Conservation (phyloP, 495 filamentous ascomycete genomes). For the Penicillium lividum region DNA sequence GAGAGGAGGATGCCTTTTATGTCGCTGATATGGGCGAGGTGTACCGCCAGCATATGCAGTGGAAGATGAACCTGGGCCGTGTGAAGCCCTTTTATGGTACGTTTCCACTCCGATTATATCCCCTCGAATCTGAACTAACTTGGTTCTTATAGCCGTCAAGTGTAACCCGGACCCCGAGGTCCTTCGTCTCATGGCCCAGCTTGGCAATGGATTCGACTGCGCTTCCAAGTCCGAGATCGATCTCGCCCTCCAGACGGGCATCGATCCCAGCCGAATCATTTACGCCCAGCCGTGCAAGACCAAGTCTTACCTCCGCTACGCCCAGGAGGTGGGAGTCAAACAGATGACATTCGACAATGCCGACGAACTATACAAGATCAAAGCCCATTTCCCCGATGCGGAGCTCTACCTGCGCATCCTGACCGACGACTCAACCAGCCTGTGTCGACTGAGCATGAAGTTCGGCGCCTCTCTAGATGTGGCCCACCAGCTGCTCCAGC, state of each 20-base stretch:
- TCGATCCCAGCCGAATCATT: slow-evolving; percentile 92
- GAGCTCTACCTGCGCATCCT: slow-evolving; percentile 91
- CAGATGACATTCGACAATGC: slow-evolving; percentile 99
- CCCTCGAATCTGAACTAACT: slow-evolving; percentile 6
- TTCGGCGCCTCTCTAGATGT: slow-evolving; percentile 89
- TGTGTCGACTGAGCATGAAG: slow-evolving; percentile 94
- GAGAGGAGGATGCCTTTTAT: slow-evolving; percentile 96
- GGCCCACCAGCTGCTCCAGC: slow-evolving; percentile 71
- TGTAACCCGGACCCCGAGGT: slow-evolving; percentile 95
- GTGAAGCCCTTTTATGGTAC: slow-evolving; percentile 97
- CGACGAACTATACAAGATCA: slow-evolving; percentile 97
- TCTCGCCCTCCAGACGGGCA: slow-evolving; percentile 76
- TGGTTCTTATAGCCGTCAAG: slow-evolving; percentile 73
- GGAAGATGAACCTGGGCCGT: slow-evolving; percentile 90
- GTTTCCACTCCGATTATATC: not conserved
- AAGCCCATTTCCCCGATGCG: slow-evolving; percentile 81
- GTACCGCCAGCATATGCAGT: slow-evolving; percentile 96
- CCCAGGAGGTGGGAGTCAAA: slow-evolving; percentile 78
- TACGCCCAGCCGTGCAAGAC: slow-evolving; percentile 99
- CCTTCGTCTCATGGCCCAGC: slow-evolving; percentile 77
- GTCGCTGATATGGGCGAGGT: slow-evolving; percentile 98
- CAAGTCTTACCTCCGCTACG: slow-evolving; percentile 92
- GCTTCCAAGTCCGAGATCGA: slow-evolving; percentile 97
- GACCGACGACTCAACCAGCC: slow-evolving; percentile 91
- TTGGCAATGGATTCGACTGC: slow-evolving; percentile 97